A percentile compares a stretch with the other conserved stretches of the same genome.
Conservation (phyloP, 2,329 filamentous ascomycete species). For the Clonostachys rhizophaga region DNA sequence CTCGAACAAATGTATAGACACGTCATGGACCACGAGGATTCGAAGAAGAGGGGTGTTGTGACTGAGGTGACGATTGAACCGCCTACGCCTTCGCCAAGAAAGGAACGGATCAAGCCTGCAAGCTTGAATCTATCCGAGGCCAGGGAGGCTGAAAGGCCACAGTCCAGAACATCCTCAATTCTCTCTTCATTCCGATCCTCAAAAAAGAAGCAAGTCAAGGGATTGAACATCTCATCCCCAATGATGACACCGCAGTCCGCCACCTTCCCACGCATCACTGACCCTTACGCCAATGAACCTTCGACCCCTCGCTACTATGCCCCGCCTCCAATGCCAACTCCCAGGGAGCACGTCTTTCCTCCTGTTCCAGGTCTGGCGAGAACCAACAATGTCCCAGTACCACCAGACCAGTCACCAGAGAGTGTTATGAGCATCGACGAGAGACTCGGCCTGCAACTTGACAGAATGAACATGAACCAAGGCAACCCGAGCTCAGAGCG, state of each 20-base stretch:
- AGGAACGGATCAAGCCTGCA: slow-evolving; percentile 41
- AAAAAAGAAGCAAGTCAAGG: slow-evolving; percentile 44
- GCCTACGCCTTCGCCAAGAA: slow-evolving; percentile 28
- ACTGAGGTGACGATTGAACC: slow-evolving; percentile 34
- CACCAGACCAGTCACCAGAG: slow-evolving; percentile 31
- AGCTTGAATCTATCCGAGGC: slow-evolving; percentile 39
- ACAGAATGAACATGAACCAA: slow-evolving; percentile 8
- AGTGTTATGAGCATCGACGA: slow-evolving; percentile 48
- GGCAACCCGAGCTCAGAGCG: slow-evolving; percentile 17
- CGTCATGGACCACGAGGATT: slow-evolving; percentile 83
- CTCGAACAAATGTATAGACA: slow-evolving; percentile 88
- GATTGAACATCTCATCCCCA: slow-evolving; percentile 58
- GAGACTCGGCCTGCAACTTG: slow-evolving; percentile 38
- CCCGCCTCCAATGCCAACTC: slow-evolving; percentile 55
- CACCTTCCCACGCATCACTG: slow-evolving; percentile 50
- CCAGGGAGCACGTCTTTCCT: slow-evolving; percentile 10
- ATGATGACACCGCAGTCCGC: slow-evolving; percentile 60
- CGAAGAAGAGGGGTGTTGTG: slow-evolving; percentile 51
- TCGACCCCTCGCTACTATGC: slow-evolving; percentile 57
- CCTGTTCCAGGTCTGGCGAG: slow-evolving; percentile 31
- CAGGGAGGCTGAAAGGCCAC: slow-evolving; percentile 39
- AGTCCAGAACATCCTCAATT: slow-evolving; percentile 55
- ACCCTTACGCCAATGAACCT: slow-evolving; percentile 22
- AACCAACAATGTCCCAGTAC: slow-evolving; percentile 14
- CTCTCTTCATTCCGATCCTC: slow-evolving; percentile 59